Base-by-base conservation (phyloP, 768 basidiomycete species). In the Naematelia encephala region DNA sequence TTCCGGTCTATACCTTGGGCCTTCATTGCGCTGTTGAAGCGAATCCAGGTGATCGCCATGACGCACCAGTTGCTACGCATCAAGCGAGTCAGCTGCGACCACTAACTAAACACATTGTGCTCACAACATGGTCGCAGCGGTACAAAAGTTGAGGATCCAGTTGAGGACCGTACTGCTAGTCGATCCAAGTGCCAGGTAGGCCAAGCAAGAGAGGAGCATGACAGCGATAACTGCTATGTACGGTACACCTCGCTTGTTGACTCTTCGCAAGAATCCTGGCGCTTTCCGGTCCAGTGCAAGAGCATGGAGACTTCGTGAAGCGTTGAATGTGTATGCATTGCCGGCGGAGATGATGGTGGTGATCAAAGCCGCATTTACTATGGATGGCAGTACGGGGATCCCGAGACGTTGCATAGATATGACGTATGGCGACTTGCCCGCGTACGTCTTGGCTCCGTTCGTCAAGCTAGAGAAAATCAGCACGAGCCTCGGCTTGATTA, bases 261-360 rank as follows among this genome's bases (percentile, higher is more conserved):
- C 42, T 27, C 51, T 39, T 12, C 46, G 13, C 3, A 68, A 26
- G 54, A 64, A 50, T 2, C 11, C 39, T 1, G 67, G 67, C 14
- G 67, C 67, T 25, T 64, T 51, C 19, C 43, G 42, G 5, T 60
- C 58, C 8, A 61, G 57, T 2, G 62, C 60, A 1, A 68, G 46
- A 29, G 59, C 63, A 22, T 57, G 59, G 2, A 68, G 42, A 34
- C 44, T 56, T 29, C 67, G 42, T 50, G 60, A 59, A 13, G 67
- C 60, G 43, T 52, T 59, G 45, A 68, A 68, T 16, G 55, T 48
- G 43, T 57, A 21, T 16, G 26, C 29, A 16, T 19, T 19, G 10
- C 27, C 19, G n/a, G 28, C 25, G 5, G 51, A 53, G 16, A 14
- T 29, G 30, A 25, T 16, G 13, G 27, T 21, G 27, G 30, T 34